A percentile compares a stretch with the other conserved stretches of the same genome.
Conservation (phyloP, 345 rosid species). For the Dimocarpus longan region DNA sequence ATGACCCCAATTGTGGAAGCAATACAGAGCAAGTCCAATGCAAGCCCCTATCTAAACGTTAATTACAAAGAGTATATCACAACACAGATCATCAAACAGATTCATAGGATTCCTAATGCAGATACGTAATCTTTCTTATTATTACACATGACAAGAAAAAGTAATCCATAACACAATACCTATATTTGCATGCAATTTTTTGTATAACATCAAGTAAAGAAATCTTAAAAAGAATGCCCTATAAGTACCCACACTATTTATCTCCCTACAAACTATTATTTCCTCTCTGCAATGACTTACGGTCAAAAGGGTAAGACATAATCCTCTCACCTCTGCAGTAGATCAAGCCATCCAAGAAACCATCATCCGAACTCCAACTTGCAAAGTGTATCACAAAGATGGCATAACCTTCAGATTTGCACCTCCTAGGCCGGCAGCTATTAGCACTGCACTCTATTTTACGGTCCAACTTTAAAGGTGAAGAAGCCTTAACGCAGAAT, state of each 20-base stretch:
- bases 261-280: conserved; percentile 36
- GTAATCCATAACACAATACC: conserved; percentile 25
- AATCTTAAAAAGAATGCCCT: conserved; percentile 46
- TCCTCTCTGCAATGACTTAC: conserved; percentile 15
- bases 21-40: neutral
- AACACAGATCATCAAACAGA: neutral
- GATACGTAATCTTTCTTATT: conserved; percentile 17
- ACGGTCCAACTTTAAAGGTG: neutral
- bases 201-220: conserved; percentile 27
- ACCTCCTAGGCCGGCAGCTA: conserved; percentile 21
- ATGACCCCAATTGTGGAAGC: no score
- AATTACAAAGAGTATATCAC: neutral
- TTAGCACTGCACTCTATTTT: conserved; percentile 16
- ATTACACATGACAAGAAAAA: conserved; percentile 30
- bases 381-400: conserved; percentile 15
- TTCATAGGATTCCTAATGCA: neutral
- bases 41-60: neutral
- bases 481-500: conserved; percentile 15
- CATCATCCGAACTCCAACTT: conserved; percentile 19
- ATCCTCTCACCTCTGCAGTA: conserved; percentile 23
- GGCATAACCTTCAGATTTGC: conserved; percentile 25
- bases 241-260: conserved; percentile 28
- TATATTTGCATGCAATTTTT: conserved; percentile 28
- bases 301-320: conserved; percentile 18
- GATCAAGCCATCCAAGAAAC: conserved; percentile 1